Conservation (phyloP, 176 grass and related monocot genomes). For the Carex parvula region DNA sequence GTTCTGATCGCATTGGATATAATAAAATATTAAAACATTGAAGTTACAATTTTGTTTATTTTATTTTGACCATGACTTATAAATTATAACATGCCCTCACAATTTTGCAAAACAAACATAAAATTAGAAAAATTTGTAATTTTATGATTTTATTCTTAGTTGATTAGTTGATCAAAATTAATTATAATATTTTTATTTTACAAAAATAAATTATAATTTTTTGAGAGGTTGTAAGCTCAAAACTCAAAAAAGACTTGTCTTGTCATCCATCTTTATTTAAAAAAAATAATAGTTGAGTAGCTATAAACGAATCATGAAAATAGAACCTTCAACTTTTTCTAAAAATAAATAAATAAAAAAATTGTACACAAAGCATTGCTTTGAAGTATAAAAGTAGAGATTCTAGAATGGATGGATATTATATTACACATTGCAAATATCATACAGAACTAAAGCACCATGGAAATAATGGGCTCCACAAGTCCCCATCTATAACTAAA, state of each 20-base stretch:
- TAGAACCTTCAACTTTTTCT: too few relatives aligned
- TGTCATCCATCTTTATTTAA: too few relatives aligned
- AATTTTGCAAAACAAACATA: too few relatives aligned
- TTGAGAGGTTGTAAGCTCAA: too few relatives aligned
- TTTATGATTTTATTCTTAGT: background rate
- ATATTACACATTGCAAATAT: background rate
- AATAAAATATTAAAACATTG: background rate
- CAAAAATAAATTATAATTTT: too few relatives aligned
- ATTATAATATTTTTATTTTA: too few relatives aligned
- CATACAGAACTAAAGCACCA: background rate
- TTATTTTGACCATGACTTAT: background rate
- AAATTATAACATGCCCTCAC: too few relatives aligned
- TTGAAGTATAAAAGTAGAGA: background rate
- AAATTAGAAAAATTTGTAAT: too few relatives aligned
- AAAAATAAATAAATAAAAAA: too few relatives aligned
- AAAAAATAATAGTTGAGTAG: too few relatives aligned
- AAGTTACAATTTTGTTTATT: background rate
- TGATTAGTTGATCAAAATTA: background rate
- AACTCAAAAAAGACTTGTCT: too few relatives aligned
- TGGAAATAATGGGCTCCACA: background rate
- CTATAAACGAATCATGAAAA: too few relatives aligned
- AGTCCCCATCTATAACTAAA: background rate
- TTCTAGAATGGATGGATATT: background rate
- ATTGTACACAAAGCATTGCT: background rate
- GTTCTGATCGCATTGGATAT: background rate